Base-by-base conservation (phyloP, 129 eudicot species). In the Lactuca saligna region DNA sequence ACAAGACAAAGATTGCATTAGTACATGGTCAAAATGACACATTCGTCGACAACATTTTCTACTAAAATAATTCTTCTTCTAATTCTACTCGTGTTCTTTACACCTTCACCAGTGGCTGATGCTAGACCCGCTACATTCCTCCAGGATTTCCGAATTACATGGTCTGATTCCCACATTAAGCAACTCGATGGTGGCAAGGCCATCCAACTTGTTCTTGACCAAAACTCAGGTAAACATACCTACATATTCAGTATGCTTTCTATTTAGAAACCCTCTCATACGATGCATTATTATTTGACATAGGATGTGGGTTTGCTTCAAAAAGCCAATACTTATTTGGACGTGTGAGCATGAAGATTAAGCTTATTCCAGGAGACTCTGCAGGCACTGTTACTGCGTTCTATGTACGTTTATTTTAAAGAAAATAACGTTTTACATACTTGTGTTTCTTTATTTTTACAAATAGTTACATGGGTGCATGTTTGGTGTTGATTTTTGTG, bases 301-400 rank as follows among this genome's bases (percentile, higher is more conserved):
- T 44, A 85, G 87, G 91, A 57, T 85, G 91, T 63, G 91, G 87
- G 72, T 91, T 91, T 54, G 90, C 92, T 53, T 91, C 97, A 7
- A 91, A 80, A 69, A 55, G 77, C 65, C 66, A 83, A 50, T 91
- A 91, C 68, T 69, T 85, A 66, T 91, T 83, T 25, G 97, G 97
- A 46, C 89, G 87, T 71, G 92, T 91, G 46, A 87, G 95, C 84
- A 87, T 91, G 92, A 87, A 83, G 80, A 87, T 90, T 70, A 90
- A 90, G 81, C 95, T 90, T 20, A 75, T 90, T 42, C 93, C 96
- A 0, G 97, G 97, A 44, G 97, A 91, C 75, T 91, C 97, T 10
- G 97, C 97, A 0, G 97, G 97, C 63, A 91, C 97, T 25, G 97
- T 91, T 72, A 82, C 97, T 3, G 94, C 97, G 17, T 91, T 91